Percentiles rank a stretch among this genome's conserved stretches.
phyloP scores from a whole-genome alignment of 805 yeast genomes.

The Suhomyces sp. region DNA sequence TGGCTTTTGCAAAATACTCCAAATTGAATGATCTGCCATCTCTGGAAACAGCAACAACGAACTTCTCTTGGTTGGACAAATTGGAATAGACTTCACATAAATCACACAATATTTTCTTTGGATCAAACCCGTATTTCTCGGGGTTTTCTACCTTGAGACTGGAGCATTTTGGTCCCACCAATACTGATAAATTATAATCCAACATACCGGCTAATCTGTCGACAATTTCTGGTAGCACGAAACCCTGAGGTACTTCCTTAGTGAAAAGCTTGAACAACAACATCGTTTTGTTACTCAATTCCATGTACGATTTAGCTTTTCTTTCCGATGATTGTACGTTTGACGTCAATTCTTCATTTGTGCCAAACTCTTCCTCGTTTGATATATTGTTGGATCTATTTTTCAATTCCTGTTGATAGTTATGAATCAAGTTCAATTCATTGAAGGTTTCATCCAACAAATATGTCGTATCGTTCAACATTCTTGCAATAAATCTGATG shows the following conservation, averaged over 20 bases:
- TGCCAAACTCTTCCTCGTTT: conserved; percentile 43
- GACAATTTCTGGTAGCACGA: conserved; percentile 83
- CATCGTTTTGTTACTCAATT: conserved; percentile 79
- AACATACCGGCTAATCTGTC: conserved; percentile 95
- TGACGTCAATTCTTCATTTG: conserved; percentile 57
- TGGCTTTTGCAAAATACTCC: conserved; percentile 67
- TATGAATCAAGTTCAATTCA: conserved; percentile 74
- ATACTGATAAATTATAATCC: conserved; percentile 84
- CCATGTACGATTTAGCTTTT: conserved; percentile 78
- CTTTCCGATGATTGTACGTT: conserved; percentile 64
- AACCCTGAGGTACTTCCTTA: conserved; percentile 79
- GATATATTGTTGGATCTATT: conserved; percentile 38
- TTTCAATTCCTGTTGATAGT: conserved; percentile 62
- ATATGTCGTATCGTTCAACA: conserved; percentile 92
- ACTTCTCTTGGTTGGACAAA: conserved; percentile 60
- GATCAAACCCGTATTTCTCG: conserved; percentile 77
- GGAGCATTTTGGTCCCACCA: conserved; percentile 93
- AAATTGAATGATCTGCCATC: conserved; percentile 88
- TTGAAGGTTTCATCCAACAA: conserved; percentile 86
- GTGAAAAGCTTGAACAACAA: conserved; percentile 78
- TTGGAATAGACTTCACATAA: conserved; percentile 76
- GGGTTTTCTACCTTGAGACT: conserved; percentile 84
- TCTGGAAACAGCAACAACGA: conserved; percentile 76
- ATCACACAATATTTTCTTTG: conserved; percentile 64
- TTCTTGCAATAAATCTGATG: conserved; percentile 87